A percentile compares a stretch with the other conserved stretches of the same genome.
These are phyloP conservation scores for Mortierella sp. DNA, from an alignment of 371 early-diverging fungal genomes.

Conservation along the genomic window DNA sequence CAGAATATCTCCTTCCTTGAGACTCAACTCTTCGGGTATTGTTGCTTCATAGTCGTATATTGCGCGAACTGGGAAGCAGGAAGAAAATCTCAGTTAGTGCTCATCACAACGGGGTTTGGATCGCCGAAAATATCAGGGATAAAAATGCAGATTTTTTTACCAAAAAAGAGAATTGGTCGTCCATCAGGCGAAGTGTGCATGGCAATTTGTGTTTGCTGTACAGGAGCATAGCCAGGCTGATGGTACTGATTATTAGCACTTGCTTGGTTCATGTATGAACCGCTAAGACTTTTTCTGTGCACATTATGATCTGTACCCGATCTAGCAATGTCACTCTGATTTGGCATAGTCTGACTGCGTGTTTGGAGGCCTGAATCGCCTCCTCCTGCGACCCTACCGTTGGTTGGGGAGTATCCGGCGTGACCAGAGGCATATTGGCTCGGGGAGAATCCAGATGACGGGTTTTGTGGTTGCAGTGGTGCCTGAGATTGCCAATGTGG, in stretches of 20 bases:
- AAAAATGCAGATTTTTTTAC: constrained; percentile 28
- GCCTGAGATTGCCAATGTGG: constrained; percentile 50
- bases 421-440: neutral
- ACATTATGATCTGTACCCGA: neutral
- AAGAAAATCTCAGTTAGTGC: neutral
- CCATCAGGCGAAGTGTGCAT: constrained; percentile 29
- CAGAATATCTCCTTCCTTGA: constrained; percentile 81
- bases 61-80: constrained; percentile 70
- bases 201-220: neutral
- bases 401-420: neutral
- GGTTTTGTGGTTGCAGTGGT: constrained; percentile 30
- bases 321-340: constrained; percentile 8
- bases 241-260: constrained; percentile 7
- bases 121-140: neutral
- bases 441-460: constrained; percentile 13
- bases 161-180: constrained; percentile 44
- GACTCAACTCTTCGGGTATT: constrained; percentile 82
- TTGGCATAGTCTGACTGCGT: constrained; percentile 36
- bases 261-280: neutral
- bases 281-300: constrained; percentile 15
- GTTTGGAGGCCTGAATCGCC: neutral
- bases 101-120: too few species aligned
- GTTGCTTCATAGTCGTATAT: constrained; percentile 88
- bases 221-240: neutral
- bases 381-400: neutral